Evolutionary conservation across 2,329 filamentous ascomycete species (phyloP).

Genomic region (Aspergillus costaricaensis): DNA sequence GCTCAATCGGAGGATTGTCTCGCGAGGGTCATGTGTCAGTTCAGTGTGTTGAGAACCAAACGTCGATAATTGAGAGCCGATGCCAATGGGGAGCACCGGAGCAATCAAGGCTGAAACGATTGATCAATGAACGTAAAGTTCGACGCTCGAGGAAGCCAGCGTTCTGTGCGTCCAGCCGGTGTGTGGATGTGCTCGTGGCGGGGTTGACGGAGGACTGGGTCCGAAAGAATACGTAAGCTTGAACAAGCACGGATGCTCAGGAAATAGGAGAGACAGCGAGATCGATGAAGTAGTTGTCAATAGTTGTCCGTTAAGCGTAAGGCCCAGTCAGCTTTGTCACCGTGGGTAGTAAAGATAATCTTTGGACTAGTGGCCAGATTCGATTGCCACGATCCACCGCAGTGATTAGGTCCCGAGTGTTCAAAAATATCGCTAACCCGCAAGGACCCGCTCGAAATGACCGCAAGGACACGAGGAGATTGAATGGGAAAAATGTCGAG

Average conservation of each 20-base stretch:
- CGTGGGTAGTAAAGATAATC: slow-evolving; percentile 13
- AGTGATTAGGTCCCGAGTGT: slow-evolving; percentile 18
- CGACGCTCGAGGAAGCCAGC: slow-evolving; percentile 7
- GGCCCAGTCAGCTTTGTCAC: slow-evolving; percentile 9
- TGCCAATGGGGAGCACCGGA: background rate
- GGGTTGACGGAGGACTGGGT: slow-evolving; percentile 18
- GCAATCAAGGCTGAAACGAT: background rate
- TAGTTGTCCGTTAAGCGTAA: slow-evolving; percentile 17
- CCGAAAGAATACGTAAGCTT: slow-evolving; percentile 25
- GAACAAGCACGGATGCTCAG: slow-evolving; percentile 11
- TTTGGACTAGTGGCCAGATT: slow-evolving; percentile 16
- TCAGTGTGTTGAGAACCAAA: background rate
- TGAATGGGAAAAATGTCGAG: slow-evolving; percentile 21
- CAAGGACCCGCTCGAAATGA: slow-evolving; percentile 21
- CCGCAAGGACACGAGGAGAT: slow-evolving; percentile 23
- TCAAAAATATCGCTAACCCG: slow-evolving; percentile 21
- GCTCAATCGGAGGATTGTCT: slow-evolving; percentile 24
- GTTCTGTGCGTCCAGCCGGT: slow-evolving; percentile 13
- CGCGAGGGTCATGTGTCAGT: slow-evolving; percentile 27
- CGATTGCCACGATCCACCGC: slow-evolving; percentile 19
- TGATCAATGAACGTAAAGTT: background rate
- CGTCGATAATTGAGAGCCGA: background rate
- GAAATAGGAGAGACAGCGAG: slow-evolving; percentile 10
- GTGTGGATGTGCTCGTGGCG: slow-evolving; percentile 21
- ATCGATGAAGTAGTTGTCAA: slow-evolving; percentile 12